phyloP scores from a whole-genome alignment of 2,329 filamentous ascomycete genomes.

The Cytospora leucostoma region DNA sequence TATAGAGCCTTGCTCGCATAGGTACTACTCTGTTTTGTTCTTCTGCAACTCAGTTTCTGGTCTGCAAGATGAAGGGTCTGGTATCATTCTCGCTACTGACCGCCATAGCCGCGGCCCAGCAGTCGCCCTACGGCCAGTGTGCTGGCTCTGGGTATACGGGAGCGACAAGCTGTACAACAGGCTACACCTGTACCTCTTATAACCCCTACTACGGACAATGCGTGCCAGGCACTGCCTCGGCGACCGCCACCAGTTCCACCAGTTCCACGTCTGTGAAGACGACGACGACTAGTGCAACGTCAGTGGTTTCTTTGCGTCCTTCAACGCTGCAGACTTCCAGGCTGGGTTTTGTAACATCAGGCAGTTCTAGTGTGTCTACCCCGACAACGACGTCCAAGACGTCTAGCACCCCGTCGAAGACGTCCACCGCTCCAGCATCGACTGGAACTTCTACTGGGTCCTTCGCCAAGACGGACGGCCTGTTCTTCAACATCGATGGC shows the following conservation, averaged over 20 bases:
- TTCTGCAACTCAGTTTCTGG: neutral
- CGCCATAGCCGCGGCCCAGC: conserved; percentile 19
- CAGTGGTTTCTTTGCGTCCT: conserved; percentile 21
- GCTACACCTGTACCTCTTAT: conserved; percentile 28
- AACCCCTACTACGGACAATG: conserved; percentile 36
- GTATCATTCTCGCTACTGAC: conserved; percentile 21
- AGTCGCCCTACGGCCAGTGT: conserved; percentile 32
- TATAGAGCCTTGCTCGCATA: neutral
- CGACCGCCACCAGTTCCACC: conserved; percentile 5
- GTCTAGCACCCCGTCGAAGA: conserved; percentile 11
- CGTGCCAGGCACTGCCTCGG: conserved; percentile 22
- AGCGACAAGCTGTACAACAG: conserved; percentile 29
- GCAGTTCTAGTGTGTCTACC: conserved; percentile 18
- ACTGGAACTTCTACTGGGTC: conserved; percentile 24
- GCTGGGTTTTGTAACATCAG: conserved; percentile 14
- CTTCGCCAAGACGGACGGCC: conserved; percentile 33
- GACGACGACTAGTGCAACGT: conserved; percentile 22
- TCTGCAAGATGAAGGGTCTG: conserved; percentile 20
- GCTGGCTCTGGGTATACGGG: conserved; percentile 30
- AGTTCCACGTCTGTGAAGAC: conserved; percentile 5
- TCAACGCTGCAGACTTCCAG: conserved; percentile 17
- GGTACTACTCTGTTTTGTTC: neutral
- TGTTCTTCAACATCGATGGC: conserved; percentile 45
- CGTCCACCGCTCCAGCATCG: conserved; percentile 8
- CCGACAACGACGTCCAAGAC: conserved; percentile 20